phyloP scores from a whole-genome alignment of 768 basidiomycete genomes.

The Phlebiopsis gigantea region DNA sequence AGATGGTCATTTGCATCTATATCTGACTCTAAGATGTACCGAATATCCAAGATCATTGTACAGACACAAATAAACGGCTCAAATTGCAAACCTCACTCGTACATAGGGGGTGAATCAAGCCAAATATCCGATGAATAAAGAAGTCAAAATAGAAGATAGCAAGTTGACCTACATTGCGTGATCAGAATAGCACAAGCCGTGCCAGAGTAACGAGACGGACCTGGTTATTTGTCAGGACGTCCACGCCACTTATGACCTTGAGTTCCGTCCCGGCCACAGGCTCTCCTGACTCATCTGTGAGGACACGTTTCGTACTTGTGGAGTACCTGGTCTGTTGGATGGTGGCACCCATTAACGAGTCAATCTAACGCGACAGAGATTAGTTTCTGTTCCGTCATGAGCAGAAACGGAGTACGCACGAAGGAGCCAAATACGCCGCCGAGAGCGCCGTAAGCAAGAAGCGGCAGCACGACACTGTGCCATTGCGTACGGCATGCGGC shows the following conservation, averaged over 20 bases:
- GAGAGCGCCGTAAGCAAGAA: constrained; percentile 55
- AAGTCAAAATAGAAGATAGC: constrained; percentile 36
- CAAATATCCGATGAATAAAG: constrained; percentile 29
- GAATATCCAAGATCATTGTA: no score
- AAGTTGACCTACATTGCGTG: constrained; percentile 40
- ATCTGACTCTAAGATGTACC: no score
- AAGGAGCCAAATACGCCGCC: constrained; percentile 79
- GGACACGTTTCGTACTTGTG: constrained; percentile 49
- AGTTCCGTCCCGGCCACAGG: constrained; percentile 35
- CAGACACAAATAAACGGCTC: no score
- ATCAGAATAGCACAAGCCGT: neutral
- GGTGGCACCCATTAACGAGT: constrained; percentile 85
- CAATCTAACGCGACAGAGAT: constrained; percentile 43
- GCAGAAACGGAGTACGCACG: constrained; percentile 40
- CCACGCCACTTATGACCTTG: constrained; percentile 54
- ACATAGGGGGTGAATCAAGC: constrained; percentile 25
- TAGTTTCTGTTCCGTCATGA: no score
- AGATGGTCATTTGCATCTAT: no score
- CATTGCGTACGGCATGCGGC: constrained; percentile 40
- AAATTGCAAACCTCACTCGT: no score
- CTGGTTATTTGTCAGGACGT: constrained; percentile 82
- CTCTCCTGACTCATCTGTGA: constrained; percentile 47
- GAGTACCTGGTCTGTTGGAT: constrained; percentile 79
- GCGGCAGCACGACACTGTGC: constrained; percentile 32
- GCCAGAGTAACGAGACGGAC: constrained; percentile 26